Base-by-base conservation (phyloP, 768 basidiomycete species). In the Vishniacozyma victoriae region DNA sequence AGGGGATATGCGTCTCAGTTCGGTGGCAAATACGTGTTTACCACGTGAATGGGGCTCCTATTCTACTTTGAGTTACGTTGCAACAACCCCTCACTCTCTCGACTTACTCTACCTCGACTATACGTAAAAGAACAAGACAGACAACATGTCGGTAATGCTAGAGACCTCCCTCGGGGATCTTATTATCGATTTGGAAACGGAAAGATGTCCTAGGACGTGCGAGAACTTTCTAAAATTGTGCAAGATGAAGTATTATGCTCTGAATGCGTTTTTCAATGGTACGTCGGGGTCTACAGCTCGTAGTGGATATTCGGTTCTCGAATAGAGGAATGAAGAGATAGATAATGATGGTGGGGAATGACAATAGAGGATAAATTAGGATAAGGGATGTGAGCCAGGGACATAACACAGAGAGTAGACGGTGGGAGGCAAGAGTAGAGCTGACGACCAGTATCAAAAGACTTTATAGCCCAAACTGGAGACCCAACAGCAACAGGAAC, bases 241-340 rank as follows among this genome's bases (percentile, higher is more conserved):
- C 76, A 97, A 96, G 76, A 78, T 87, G 50, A 95, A 95, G 70
- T 93, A 93, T 71, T 97, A 93, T 77, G 93, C 92, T 70, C 75
- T 95, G 53, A 89, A 91, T 69, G 89, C 89, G 0, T 99, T 99
- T 76, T 97, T 97, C 79, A 96, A 99, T 74, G 90, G 91, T 91
- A 52, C 48, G 84, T 75, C 20, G 15, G 37, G 14, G 14, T n/a
- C n/a, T n/a, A n/a, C n/a, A n/a, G n/a, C n/a, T 36, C 19, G 6
- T 35, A 12, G 54, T 35, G 50, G 44, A 51, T 16, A 16, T 39
- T 13, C 13, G 24, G 24, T n/a, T 3, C 31, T 14, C 26, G 15
- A 18, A 5, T 41, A 23, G n/a, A n/a, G n/a, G n/a, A n/a, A n/a
- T n/a, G n/a, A n/a, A n/a, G n/a, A n/a, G n/a, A n/a, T n/a, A n/a